phyloP scores from a whole-genome alignment of 2,329 filamentous ascomycete species.

The Alternaria rosae region DNA sequence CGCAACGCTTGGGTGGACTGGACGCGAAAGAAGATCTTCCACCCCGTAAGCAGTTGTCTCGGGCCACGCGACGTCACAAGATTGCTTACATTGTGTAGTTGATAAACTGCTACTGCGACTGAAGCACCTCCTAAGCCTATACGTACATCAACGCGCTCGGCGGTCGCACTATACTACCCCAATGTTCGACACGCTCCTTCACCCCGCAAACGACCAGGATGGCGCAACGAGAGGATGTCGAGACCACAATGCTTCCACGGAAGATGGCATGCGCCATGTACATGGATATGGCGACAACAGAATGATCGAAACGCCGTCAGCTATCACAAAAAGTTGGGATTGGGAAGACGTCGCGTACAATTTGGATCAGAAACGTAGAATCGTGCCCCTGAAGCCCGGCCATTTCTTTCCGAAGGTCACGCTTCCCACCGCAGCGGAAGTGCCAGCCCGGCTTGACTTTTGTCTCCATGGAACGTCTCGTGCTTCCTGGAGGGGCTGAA shows the following conservation, averaged over 20 bases:
- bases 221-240: not conserved
- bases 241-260: not conserved
- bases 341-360: not conserved
- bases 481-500: not conserved
- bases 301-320: not conserved
- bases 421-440: not conserved
- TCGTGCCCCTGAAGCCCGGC: too few relatives aligned
- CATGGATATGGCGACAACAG: not conserved
- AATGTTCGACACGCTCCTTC: not conserved
- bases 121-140: not conserved
- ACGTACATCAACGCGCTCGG: not conserved
- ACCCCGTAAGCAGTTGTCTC: not conserved
- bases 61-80: not conserved
- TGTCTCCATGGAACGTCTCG: not conserved
- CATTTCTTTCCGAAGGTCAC: not conserved
- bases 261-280: not conserved
- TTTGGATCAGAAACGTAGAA: too few relatives aligned
- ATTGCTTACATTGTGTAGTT: not conserved
- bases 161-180: not conserved
- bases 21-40: not conserved
- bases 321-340: not conserved
- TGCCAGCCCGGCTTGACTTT: not conserved
- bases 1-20: not conserved
- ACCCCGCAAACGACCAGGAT: not conserved
- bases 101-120: not conserved